Percentiles rank a stretch among this genome's conserved stretches.
Conservation (phyloP, 208 protist genomes). For the Crithidia fasciculata region DNA sequence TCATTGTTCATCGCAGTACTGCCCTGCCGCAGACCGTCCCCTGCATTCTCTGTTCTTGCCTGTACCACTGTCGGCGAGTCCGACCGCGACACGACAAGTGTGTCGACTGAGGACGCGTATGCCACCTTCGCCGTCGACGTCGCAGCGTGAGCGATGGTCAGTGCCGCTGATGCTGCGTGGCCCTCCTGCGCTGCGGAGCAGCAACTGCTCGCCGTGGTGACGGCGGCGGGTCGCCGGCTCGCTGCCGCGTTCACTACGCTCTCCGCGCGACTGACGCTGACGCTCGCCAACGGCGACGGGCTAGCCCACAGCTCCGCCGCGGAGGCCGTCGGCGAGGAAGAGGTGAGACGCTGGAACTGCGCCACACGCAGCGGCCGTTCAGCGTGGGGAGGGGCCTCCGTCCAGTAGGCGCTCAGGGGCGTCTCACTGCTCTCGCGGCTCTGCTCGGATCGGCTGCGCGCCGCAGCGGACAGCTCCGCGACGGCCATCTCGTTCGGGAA, state of each 20-base stretch:
- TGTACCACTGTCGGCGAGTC: too few relatives aligned
- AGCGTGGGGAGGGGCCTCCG: not conserved
- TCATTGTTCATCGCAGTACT: too few relatives aligned
- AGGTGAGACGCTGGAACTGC: conserved; percentile 1
- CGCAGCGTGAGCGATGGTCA: too few relatives aligned
- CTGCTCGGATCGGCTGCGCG: conserved; percentile 8
- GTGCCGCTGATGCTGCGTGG: too few relatives aligned
- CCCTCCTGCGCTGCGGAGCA: not conserved
- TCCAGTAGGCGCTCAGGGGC: conserved; percentile 5
- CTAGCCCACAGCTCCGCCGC: not conserved
- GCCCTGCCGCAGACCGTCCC: too few relatives aligned
- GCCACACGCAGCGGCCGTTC: not conserved
- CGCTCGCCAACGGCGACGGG: not conserved
- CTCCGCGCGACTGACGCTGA: not conserved
- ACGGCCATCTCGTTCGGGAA: conserved; percentile 1
- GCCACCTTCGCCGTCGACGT: too few relatives aligned
- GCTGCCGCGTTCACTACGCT: not conserved
- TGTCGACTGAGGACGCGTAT: too few relatives aligned
- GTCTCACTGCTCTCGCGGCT: conserved; percentile 7
- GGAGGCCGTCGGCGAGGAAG: not conserved
- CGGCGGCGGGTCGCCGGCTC: not conserved
- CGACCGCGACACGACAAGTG: too few relatives aligned
- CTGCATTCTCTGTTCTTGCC: too few relatives aligned
- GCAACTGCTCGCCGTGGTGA: not conserved
- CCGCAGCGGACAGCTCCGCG: not conserved